phyloP scores from a whole-genome alignment of 2,329 filamentous ascomycete species.

The Bipolaris gigantea region DNA sequence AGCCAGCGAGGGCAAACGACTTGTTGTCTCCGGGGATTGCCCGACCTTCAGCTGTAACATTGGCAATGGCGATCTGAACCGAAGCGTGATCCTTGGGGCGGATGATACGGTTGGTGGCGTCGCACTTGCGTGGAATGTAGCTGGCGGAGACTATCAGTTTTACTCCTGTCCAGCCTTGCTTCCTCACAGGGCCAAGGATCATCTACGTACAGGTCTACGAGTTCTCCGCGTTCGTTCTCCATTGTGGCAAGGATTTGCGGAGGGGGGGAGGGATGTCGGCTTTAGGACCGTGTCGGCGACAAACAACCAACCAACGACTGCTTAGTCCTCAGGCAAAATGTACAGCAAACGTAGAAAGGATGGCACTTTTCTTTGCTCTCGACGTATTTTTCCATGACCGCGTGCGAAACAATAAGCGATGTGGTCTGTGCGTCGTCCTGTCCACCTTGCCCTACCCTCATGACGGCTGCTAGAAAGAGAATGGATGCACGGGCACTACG shows the following conservation, averaged over 20 bases:
- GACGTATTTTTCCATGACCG: neutral
- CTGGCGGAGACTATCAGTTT: neutral
- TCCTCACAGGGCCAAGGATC: neutral
- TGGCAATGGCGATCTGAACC: neutral
- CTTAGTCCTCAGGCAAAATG: neutral
- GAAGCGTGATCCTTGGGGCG: neutral
- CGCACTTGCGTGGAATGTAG: constrained; percentile 1
- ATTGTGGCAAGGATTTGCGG: neutral
- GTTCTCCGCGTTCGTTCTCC: constrained; percentile 3
- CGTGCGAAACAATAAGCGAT: neutral
- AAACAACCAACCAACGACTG: neutral
- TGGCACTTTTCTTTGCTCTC: neutral
- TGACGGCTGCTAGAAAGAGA: too few relatives aligned
- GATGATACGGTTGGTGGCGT: constrained; percentile 2
- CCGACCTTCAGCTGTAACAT: neutral
- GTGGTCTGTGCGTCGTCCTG: neutral
- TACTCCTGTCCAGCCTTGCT: neutral
- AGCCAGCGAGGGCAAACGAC: neutral
- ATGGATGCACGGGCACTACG: too few relatives aligned
- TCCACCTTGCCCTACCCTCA: neutral
- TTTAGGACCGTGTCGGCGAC: neutral
- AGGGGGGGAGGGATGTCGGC: neutral
- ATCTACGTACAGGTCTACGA: neutral
- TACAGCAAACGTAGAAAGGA: neutral
- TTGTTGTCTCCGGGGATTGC: neutral